Percentiles rank a stretch among this genome's conserved stretches.
Conservation (phyloP, 495 filamentous ascomycete species). For the Neurospora sp. region DNA sequence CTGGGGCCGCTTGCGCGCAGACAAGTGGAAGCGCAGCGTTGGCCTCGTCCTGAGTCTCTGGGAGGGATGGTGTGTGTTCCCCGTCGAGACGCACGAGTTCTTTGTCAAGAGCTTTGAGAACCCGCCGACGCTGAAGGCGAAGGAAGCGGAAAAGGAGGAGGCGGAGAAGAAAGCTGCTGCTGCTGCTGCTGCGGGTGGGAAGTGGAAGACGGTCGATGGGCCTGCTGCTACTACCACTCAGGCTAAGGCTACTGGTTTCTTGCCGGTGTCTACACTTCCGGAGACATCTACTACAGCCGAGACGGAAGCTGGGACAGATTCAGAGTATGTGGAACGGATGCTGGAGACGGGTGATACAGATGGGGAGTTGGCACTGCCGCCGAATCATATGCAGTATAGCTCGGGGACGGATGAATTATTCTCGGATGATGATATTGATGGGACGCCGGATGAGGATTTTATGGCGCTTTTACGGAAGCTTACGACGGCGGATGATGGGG, state of each 20-base stretch:
- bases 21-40: slow-evolving; percentile 86
- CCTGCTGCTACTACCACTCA: slow-evolving; percentile 29
- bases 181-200: slow-evolving; percentile 21
- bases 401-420: slow-evolving; percentile 14
- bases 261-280: slow-evolving; percentile 20
- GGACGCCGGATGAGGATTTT: slow-evolving; percentile 15
- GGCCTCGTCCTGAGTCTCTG: slow-evolving; percentile 63
- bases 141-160: slow-evolving; percentile 36
- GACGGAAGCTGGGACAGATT: too few relatives aligned
- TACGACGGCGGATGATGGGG: slow-evolving; percentile 1
- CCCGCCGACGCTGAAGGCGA: slow-evolving; percentile 48
- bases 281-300: too few relatives aligned
- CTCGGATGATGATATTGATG: slow-evolving; percentile 20
- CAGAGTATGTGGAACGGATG: slow-evolving; percentile 20
- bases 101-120: slow-evolving; percentile 67
- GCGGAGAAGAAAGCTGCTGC: slow-evolving; percentile 41
- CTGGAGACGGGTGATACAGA: slow-evolving; percentile 27
- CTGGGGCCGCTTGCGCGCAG: slow-evolving; percentile 76
- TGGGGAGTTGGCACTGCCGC: slow-evolving; percentile 13
- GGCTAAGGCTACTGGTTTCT: slow-evolving; percentile 24
- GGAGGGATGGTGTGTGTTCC: slow-evolving; percentile 88
- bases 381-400: slow-evolving; percentile 12
- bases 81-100: slow-evolving; percentile 59
- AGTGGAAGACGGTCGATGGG: slow-evolving; percentile 62
- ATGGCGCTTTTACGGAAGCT: slow-evolving; percentile 8